phyloP scores from a whole-genome alignment of 2,329 filamentous ascomycete genomes.

The Talaromyces sp. region DNA sequence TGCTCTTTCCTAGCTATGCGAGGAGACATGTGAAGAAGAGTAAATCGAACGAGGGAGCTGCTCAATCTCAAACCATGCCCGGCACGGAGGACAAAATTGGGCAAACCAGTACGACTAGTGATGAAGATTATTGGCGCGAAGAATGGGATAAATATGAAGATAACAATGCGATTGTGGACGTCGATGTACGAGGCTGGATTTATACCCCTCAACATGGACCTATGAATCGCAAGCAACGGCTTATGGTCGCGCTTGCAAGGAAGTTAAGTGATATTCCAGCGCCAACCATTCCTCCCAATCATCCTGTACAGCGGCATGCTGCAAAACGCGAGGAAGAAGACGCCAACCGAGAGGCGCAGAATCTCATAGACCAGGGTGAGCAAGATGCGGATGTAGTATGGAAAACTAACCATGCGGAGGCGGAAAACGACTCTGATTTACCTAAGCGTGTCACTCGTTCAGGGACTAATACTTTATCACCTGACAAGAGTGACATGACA shows the following conservation, averaged over 20 bases:
- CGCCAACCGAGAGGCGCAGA: constrained; percentile 70
- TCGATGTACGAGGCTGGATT: constrained; percentile 93
- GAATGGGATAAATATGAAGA: constrained; percentile 79
- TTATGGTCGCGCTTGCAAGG: constrained; percentile 80
- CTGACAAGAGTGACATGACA: constrained; percentile 71
- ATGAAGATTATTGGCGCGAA: constrained; percentile 70
- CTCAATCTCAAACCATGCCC: constrained; percentile 23
- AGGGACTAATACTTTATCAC: constrained; percentile 50
- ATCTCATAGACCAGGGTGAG: constrained; percentile 69
- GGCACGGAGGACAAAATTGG: constrained; percentile 36
- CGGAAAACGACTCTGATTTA: constrained; percentile 25
- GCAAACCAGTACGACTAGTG: constrained; percentile 49
- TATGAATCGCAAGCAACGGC: constrained; percentile 79
- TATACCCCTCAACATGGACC: constrained; percentile 82
- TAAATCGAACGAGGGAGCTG: constrained; percentile 35
- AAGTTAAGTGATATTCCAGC: constrained; percentile 73
- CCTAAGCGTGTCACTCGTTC: constrained; percentile 37
- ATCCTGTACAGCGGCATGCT: constrained; percentile 44
- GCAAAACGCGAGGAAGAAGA: constrained; percentile 59
- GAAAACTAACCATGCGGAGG: constrained; percentile 53
- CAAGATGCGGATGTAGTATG: constrained; percentile 67
- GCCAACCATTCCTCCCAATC: constrained; percentile 13
- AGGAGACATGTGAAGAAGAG: constrained; percentile 62
- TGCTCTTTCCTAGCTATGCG: constrained; percentile 92
- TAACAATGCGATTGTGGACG: constrained; percentile 81